These are phyloP conservation scores for Boletellus ananiceps DNA, from an alignment of 768 basidiomycete genomes.

Conservation along the genomic window DNA sequence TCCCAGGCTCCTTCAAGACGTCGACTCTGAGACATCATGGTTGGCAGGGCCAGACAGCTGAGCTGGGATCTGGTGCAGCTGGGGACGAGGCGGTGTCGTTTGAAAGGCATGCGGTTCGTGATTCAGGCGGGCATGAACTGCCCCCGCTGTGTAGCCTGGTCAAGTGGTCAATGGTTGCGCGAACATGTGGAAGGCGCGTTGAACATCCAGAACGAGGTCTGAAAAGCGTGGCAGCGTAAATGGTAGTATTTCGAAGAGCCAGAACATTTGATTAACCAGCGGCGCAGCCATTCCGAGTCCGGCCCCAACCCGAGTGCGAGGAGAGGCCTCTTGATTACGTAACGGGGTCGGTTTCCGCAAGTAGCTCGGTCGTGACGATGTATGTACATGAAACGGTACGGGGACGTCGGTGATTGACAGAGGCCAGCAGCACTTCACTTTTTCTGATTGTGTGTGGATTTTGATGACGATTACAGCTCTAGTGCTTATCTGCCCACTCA, in stretches of 20 bases:
- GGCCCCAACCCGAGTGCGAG: no score
- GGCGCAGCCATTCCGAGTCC: constrained; percentile 11
- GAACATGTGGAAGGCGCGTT: constrained; percentile 34
- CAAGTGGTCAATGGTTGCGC: constrained; percentile 23
- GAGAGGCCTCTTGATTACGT: constrained; percentile 11
- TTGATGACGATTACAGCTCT: no score
- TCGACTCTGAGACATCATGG: constrained; percentile 4
- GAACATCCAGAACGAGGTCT: constrained; percentile 27
- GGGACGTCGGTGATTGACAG: neutral
- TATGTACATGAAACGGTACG: neutral
- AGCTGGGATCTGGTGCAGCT: constrained; percentile 9
- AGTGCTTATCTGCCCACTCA: neutral
- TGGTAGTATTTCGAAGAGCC: constrained; percentile 14
- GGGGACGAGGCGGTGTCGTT: constrained; percentile 17
- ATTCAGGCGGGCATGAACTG: constrained; percentile 21
- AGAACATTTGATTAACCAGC: constrained; percentile 6
- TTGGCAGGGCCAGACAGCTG: neutral
- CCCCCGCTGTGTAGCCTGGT: constrained; percentile 25
- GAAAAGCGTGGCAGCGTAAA: constrained; percentile 20
- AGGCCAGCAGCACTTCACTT: neutral
- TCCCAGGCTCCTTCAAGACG: neutral
- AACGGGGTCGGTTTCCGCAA: neutral
- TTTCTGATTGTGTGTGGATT: neutral
- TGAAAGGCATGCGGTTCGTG: constrained; percentile 15
- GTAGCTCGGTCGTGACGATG: neutral